Base-by-base conservation (phyloP, 164 flowering plant genomes). In the Houttuynia cordata region DNA sequence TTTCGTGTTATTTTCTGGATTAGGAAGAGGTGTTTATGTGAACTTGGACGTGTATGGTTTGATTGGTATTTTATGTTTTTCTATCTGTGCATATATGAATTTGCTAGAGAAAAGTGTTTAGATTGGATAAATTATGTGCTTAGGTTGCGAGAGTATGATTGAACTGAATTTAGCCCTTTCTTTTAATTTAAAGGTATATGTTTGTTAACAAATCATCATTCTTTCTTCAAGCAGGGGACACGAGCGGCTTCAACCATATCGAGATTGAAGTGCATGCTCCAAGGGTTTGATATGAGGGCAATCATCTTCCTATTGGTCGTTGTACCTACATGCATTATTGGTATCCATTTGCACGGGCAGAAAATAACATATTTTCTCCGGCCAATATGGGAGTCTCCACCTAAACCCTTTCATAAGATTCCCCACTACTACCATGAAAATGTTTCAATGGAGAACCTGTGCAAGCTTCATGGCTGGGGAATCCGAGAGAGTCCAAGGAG, bases 381-480 rank as follows among this genome's bases (percentile, higher is more conserved):
- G 57, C 97, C 97, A 5, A 40, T 91, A 9, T 91, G 97, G 97
- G 96, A 91, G 64, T 73, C 75, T 13, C 96, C 97, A 7, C 97
- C 97, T 0, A 84, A 79, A 62, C 82, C 86, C 1, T 91, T 91
- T 68, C 59, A 80, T 63, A 81, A 80, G 0, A 81, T 86, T 37
- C 93, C 96, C 0, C 97, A 91, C 64, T 91, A 91, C 69, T 84
- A 91, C 62, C 81, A 86, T 62, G 93, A 83, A 69, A 91, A 91
- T 70, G 91, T 81, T 23, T 76, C 96, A 0, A 91, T 91, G 97
- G 91, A 87, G 71, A 77, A 75, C 63, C 81, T 83, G 14, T 91
- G 97, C 78, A 83, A 67, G 51, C 93, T 91, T 65, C 97, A 91
- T 68, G 96, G 97, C 18, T 91, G 97, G 97, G 78, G 77, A 25